phyloP scores from a whole-genome alignment of 176 grass and related monocot genomes.

The Musa schizocarpa region DNA sequence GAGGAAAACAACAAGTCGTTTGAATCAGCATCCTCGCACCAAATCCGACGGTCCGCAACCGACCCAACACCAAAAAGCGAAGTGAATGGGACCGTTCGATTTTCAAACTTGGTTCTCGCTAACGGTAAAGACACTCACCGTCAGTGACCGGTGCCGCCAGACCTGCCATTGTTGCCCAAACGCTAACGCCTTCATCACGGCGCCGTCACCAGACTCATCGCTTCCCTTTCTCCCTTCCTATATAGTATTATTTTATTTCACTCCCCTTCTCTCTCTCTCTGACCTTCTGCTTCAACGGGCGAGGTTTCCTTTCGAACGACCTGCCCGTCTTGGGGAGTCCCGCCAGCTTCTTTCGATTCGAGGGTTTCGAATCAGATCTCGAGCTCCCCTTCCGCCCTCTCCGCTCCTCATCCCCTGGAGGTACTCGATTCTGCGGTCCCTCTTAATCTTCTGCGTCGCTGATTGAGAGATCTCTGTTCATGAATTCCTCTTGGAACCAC shows the following conservation, averaged over 20 bases:
- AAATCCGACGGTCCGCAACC: neutral
- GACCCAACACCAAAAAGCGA: neutral
- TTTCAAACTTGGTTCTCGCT: conserved; percentile 42
- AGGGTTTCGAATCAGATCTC: conserved; percentile 58
- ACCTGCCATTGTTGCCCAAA: neutral
- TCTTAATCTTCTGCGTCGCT: conserved; percentile 1
- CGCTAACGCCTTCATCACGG: neutral
- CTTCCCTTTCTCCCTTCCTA: neutral
- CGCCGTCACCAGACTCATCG: neutral
- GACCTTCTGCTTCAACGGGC: conserved; percentile 63
- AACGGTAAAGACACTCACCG: conserved; percentile 37
- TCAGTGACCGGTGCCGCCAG: conserved; percentile 14
- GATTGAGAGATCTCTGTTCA: neutral
- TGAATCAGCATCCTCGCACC: neutral
- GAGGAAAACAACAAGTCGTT: neutral
- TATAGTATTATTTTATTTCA: conserved; percentile 1
- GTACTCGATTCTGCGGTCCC: conserved; percentile 4
- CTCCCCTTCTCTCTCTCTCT: neutral
- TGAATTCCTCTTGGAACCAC: neutral
- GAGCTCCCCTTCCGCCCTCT: conserved; percentile 30
- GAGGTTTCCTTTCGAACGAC: conserved; percentile 68
- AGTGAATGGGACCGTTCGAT: conserved; percentile 36
- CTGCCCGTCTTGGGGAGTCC: conserved; percentile 27
- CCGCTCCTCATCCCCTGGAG: conserved; percentile 13
- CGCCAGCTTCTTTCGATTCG: conserved; percentile 47